Percentiles rank a stretch among this genome's conserved stretches.
phyloP scores from a whole-genome alignment of 2,329 filamentous ascomycete species.

The Hypoxylon sp. region DNA sequence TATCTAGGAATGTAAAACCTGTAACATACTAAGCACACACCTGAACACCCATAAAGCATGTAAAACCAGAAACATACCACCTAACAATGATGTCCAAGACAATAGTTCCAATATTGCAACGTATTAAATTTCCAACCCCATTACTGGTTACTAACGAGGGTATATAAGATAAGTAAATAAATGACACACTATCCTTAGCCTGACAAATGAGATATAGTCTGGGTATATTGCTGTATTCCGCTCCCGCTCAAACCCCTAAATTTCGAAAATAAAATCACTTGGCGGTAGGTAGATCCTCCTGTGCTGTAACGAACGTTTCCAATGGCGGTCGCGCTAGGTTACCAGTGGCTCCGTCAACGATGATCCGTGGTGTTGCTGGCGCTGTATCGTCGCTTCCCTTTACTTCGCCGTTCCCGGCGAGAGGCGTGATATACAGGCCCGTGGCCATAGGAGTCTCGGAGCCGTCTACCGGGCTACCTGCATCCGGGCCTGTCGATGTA shows the following conservation, averaged over 20 bases:
- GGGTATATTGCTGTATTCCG: conserved; percentile 37
- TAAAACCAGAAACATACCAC: neutral
- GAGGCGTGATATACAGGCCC: conserved; percentile 35
- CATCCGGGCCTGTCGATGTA: conserved; percentile 8
- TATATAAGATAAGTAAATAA: conserved; percentile 28
- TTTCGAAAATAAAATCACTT: conserved; percentile 41
- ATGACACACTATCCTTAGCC: conserved; percentile 19
- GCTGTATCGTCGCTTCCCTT: conserved; percentile 24
- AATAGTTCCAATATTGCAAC: neutral
- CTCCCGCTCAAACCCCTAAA: conserved; percentile 5
- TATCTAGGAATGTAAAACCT: conserved; percentile 12
- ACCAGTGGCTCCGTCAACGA: conserved; percentile 17
- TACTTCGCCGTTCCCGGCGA: conserved; percentile 14
- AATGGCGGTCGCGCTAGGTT: conserved; percentile 51
- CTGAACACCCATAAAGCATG: conserved; percentile 1
- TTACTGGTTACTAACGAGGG: conserved; percentile 28
- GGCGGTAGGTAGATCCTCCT: conserved; percentile 57
- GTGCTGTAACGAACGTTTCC: conserved; percentile 70
- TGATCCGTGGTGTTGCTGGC: conserved; percentile 21
- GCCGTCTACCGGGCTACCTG: conserved; percentile 16
- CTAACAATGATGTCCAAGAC: neutral
- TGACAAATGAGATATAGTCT: conserved; percentile 35
- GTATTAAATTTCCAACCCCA: conserved; percentile 25
- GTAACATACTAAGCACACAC: conserved; percentile 28
- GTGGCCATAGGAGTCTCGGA: conserved; percentile 26